phyloP scores from a whole-genome alignment of 2,329 filamentous ascomycete species.

The Paracoccidioides lutzii region DNA sequence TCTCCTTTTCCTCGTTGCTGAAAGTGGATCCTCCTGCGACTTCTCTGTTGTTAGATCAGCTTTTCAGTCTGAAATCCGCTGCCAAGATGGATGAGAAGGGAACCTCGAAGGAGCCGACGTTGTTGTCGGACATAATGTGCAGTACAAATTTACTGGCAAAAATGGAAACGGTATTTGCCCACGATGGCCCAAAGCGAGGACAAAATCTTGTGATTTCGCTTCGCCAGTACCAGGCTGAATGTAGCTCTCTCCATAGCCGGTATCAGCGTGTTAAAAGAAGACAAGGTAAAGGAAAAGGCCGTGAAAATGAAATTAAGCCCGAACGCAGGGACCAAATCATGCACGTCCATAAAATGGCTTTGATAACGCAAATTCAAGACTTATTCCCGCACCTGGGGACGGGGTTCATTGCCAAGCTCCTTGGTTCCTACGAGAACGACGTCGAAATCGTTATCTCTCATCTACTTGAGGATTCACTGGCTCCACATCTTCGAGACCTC shows the following conservation, averaged over 20 bases:
- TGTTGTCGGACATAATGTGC: constrained; percentile 73
- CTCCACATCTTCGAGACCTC: constrained; percentile 48
- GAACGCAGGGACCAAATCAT: constrained; percentile 34
- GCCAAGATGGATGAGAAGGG: constrained; percentile 47
- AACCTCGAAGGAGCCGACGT: constrained; percentile 37
- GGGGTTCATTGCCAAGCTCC: constrained; percentile 63
- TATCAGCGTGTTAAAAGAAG: constrained; percentile 28
- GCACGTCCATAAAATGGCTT: constrained; percentile 69
- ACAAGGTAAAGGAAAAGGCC: constrained; percentile 31
- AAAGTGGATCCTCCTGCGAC: constrained; percentile 55
- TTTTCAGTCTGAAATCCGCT: constrained; percentile 65
- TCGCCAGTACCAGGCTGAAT: constrained; percentile 27
- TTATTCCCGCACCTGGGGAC: constrained; percentile 79
- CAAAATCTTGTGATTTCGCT: constrained; percentile 29
- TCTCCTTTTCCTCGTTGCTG: constrained; percentile 59
- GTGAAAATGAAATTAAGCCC: constrained; percentile 12
- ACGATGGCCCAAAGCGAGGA: constrained; percentile 27
- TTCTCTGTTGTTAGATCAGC: constrained; percentile 65
- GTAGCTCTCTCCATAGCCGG: constrained; percentile 25
- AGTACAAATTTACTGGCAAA: constrained; percentile 56
- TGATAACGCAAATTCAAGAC: constrained; percentile 84
- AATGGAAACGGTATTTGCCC: constrained; percentile 24
- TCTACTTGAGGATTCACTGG: constrained; percentile 64
- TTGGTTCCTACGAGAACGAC: constrained; percentile 67
- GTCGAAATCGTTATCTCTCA: constrained; percentile 70